phyloP scores from a whole-genome alignment of 495 filamentous ascomycete species.

The Podospora sp. region DNA sequence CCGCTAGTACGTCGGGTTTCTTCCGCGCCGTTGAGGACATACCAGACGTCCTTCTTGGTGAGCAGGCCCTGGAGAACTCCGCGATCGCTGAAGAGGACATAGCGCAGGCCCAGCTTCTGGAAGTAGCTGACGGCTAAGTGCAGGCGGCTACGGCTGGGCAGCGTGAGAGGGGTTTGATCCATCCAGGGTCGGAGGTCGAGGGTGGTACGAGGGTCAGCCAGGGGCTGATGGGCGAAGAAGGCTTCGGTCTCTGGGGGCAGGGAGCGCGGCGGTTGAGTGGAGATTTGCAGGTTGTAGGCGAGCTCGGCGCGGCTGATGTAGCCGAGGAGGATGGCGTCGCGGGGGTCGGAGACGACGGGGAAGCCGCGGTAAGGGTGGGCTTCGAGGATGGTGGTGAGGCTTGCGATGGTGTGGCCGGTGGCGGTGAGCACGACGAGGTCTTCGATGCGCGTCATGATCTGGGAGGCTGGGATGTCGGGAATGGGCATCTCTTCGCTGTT shows the following conservation, averaged over 20 bases:
- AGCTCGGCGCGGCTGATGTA: slow-evolving; percentile 95
- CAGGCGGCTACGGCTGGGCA: slow-evolving; percentile 72
- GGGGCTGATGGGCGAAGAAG: slow-evolving; percentile 79
- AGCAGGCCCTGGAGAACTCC: slow-evolving; percentile 82
- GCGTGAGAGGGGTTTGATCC: slow-evolving; percentile 95
- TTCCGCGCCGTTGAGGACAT: slow-evolving; percentile 80
- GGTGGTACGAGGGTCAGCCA: slow-evolving; percentile 74
- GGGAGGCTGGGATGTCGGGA: slow-evolving; percentile 79
- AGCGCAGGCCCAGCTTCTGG: slow-evolving; percentile 86
- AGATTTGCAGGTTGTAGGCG: slow-evolving; percentile 70
- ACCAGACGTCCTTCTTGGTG: slow-evolving; percentile 99
- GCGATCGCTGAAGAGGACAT: slow-evolving; percentile 82
- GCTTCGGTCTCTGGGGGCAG: slow-evolving; percentile 73
- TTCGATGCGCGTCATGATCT: slow-evolving; percentile 90
- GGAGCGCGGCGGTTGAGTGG: slow-evolving; percentile 55
- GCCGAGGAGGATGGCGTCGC: slow-evolving; percentile 76
- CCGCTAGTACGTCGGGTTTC: slow-evolving; percentile 50
- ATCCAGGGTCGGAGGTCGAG: slow-evolving; percentile 95
- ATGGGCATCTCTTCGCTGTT: slow-evolving; percentile 81
- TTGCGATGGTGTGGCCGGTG: slow-evolving; percentile 81
- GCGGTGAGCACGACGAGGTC: slow-evolving; percentile 88
- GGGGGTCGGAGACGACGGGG: slow-evolving; percentile 79
- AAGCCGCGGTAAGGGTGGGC: slow-evolving; percentile 86
- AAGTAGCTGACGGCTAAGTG: slow-evolving; percentile 87
- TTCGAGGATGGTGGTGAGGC: slow-evolving; percentile 66